phyloP scores from a whole-genome alignment of 106 monocot genomes.

The Allium fistulosum region DNA sequence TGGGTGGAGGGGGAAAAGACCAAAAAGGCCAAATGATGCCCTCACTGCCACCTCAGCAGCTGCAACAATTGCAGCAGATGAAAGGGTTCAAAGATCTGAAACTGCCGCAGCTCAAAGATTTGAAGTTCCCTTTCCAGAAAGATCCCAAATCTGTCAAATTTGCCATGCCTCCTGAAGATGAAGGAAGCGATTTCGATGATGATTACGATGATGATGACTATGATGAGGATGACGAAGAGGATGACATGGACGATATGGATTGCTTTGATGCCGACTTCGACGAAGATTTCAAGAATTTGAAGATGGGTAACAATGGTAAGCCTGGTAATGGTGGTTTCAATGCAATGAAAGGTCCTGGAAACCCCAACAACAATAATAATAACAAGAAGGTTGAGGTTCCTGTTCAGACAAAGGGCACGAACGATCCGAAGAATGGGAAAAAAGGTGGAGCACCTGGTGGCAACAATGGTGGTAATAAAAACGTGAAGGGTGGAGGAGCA shows the following conservation, averaged over 20 bases:
- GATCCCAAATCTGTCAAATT: slow-evolving; percentile 58
- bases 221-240: slow-evolving; percentile 26
- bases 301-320: slow-evolving; percentile 13
- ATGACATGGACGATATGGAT: slow-evolving; percentile 42
- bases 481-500: slow-evolving; percentile 9
- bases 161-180: slow-evolving; percentile 25
- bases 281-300: slow-evolving; percentile 44
- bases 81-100: slow-evolving; percentile 47
- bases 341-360: slow-evolving; percentile 5
- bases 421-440: slow-evolving; percentile 27
- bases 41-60: slow-evolving; percentile 11
- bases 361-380: slow-evolving; percentile 9
- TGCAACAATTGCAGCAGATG: slow-evolving; percentile 31
- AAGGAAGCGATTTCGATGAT: slow-evolving; percentile 32
- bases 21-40: slow-evolving; percentile 20
- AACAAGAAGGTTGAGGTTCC: slow-evolving; percentile 22
- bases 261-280: slow-evolving; percentile 37
- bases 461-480: slow-evolving; percentile 13
- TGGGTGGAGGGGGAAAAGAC: slow-evolving; percentile 18
- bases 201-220: slow-evolving; percentile 21
- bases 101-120: slow-evolving; percentile 45
- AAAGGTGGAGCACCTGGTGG: slow-evolving; percentile 9
- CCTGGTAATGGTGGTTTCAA: slow-evolving; percentile 8
- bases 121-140: slow-evolving; percentile 43
- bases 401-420: slow-evolving; percentile 4